Base-by-base conservation (phyloP, 2,329 filamentous ascomycete genomes). In the Phaeomoniella chlamydospora region DNA sequence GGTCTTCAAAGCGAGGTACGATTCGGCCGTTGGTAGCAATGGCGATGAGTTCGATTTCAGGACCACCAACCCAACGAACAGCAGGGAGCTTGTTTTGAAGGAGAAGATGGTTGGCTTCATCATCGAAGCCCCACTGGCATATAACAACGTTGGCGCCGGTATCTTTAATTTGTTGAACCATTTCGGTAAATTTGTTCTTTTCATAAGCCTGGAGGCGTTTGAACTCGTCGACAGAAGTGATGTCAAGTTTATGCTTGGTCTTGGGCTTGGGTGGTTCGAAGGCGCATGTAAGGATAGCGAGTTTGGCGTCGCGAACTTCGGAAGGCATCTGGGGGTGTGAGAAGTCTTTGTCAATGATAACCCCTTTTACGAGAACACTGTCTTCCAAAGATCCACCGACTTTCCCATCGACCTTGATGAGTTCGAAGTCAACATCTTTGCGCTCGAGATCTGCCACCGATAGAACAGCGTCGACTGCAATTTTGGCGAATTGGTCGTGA, bases 231-330 rank as follows among this genome's bases (percentile, higher is more conserved):
- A 98, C 88, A 30, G 78, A 83, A 38, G 86, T 90, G 55, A 98
- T 98, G 54, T 98, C 90, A 42, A 98, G 74, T 70, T 94, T 93
- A 65, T 98, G 90, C 74, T 98, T 98, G 33, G 90, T 98, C 75
- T 98, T 98, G 48, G 90, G 90, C 72, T 98, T 98, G 35, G 90
- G 90, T 18, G 90, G 90, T 67, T 98, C 90, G 56, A 98, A 98
- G 3, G 90, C 86, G 59, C 90, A 98, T 35, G 90, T 98, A 41
- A 98, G 67, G 52, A 98, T 98, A 48, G 90, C 90, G 53, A 98
- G 77, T 69, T 94, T 96, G 54, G 90, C 92, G 61, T 98, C 86
- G 50, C 70, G 74, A 45, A 98, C 88, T 62, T 94, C 86, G 35
- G 81, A 83, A 9, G 90, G 90, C 90, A 98, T 98, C 65, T 98